Base-by-base conservation (phyloP, 2,329 filamentous ascomycete genomes). In the Aspergillus costaricaensis region DNA sequence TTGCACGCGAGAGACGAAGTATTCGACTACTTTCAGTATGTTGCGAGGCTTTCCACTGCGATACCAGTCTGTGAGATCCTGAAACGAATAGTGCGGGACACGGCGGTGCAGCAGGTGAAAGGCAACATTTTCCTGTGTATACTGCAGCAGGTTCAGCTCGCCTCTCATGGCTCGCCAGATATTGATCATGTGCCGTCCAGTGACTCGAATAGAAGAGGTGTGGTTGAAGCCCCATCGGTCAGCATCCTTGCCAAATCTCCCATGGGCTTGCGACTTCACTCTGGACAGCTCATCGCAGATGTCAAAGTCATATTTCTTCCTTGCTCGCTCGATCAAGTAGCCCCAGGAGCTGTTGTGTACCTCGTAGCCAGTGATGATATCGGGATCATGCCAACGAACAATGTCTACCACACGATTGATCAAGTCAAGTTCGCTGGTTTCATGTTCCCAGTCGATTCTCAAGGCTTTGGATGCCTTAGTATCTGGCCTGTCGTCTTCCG, bases 271-370 rank as follows among this genome's bases (percentile, higher is more conserved):
- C 5, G 85, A 85, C 71, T 92, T 96, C 82, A 96, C 91, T 21
- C 95, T 86, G 0, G 93, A 96, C 62, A 99, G 86, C 71, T 97
- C 93, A 65, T 96, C 91, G 66, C 91, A 96, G 3, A 99, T 82
- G 68, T 97, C 89, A 73, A 91, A 95, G 63, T 96, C 93, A 69
- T 94, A 97, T 73, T 93, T 91, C 62, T 90, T 76, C 30, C 90
- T 84, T 12, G 94, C 93, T 55, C 95, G 86, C 77, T 99, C 94
- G 52, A 97, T 94, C 39, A 99, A 76, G 74, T 96, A 99, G 1
- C 96, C 95, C 95, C 95, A 99, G 0, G 93, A 97, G 60, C 87
- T 85, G 56, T 92, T 91, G 70, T 97, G 92, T 0, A 98, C 92
- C 75, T 99, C 95, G 68, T 95, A 99, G 0, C 95, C 95, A 0